Evolutionary conservation across 192 early-diverging fungal genomes (phyloP), one percentile per base, ranked within the genome.

Genomic region (Backusella morwellensis): DNA sequence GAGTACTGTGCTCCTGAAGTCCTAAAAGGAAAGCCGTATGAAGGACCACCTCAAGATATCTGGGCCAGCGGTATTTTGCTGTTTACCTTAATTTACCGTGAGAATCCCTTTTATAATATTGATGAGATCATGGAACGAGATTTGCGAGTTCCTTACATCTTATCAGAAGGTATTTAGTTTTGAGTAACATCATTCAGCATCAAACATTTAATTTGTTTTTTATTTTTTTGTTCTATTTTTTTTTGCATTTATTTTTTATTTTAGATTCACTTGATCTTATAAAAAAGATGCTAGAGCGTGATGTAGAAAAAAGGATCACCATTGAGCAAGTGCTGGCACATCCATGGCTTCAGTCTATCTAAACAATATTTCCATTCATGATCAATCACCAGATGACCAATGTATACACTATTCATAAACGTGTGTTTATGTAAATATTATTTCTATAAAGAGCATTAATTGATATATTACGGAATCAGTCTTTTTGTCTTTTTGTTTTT

Each of bases 41-140:
- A 85, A 54, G 95, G 95, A 0, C 95, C 95, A n/a, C 95, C 95
- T 50, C 92, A 96, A 50, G 95, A 97, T 68, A 90, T 94, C n/a
- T 97, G 95, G 95, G 92, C 91, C 36, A 78, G 95, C 7, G 95
- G 95, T 3, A 93, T 96, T 6, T 83, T 95, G 6, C 80, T 97
- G 21, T 97, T 95, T 74, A 93, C 93, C 4, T 83, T 96, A 70
- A 88, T 94, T 1, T 86, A 90, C 80, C 79, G 94, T 70, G 72
- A 90, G 76, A 81, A 93, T 78, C 85, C 95, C 71, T 84, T 97
- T 85, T 70, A 83, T 40, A 87, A 86, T 74, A 87, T 84, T 74
- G 88, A 90, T 71, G 84, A 87, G n/a, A 91, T 90, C 52, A 82
- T 86, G 80, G 82, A 85, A 4, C 85, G 87, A 63, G 87, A 90